Evolutionary conservation across 306 rosid genomes (phyloP), one percentile per base, ranked within the genome.

Genomic region (Amphicarpaea edgeworthii): DNA sequence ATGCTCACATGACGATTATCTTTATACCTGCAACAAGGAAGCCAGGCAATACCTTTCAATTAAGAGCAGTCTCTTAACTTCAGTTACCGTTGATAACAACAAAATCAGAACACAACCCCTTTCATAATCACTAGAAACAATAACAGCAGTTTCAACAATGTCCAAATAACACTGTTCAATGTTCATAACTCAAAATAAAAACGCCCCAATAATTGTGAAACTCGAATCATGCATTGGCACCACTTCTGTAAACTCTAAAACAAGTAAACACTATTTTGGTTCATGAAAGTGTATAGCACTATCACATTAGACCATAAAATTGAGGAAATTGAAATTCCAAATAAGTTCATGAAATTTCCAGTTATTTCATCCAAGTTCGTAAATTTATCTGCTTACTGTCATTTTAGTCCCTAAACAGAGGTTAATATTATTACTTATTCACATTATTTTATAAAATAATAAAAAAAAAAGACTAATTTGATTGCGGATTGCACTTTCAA

Each of bases 1-100:
- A 90, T 95, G 91, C 98, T 95, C 34, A 92, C 98, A 84, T 95
- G 98, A 12, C 97, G 96, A 80, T 92, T 94, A 40, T 92, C 97
- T 81, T 87, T 94, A 69, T 90, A 94, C 89, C 98, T 94, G 87
- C 69, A 78, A 70, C 46, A 76, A 66, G 66, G 40, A 81, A 68
- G 12, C 17, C 50, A 38, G 45, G 50, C 67, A 38, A 51, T 46
- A 65, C 53, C 17, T 40, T 51, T 40, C 17, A 77, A 19, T 2
- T 41, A 11, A 55, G 23, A 55, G 1, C 70, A 54, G 62, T 78
- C 37, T 2, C 65, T 30, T 54, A 75, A 49, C 21, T 34, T 46
- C 23, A 21, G 28, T 38, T 43, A 51, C 4, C 16, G 20, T 17
- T 57, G 21, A 63, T 7, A 19, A 37, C 11, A 10, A 17, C 11